phyloP scores from a whole-genome alignment of 2,329 filamentous ascomycete species.

The Cladophialophora chaetospira region DNA sequence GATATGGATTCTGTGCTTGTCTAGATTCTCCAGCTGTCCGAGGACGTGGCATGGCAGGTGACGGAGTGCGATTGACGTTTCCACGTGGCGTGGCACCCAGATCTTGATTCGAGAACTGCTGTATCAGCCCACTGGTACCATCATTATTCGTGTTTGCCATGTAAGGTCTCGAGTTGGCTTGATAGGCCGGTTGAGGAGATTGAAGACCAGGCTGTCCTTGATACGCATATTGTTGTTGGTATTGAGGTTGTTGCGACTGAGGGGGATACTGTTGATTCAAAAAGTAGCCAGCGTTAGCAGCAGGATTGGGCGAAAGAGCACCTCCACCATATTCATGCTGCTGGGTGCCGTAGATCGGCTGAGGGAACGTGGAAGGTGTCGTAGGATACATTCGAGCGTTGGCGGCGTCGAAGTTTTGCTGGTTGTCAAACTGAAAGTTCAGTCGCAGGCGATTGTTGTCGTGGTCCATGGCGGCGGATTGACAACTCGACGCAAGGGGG shows the following conservation, averaged over 20 bases:
- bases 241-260: conserved; percentile 54
- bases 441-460: conserved; percentile 59
- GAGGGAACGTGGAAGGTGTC: conserved; percentile 93
- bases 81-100: conserved; percentile 72
- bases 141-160: conserved; percentile 66
- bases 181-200: conserved; percentile 58
- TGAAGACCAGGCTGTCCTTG: conserved; percentile 58
- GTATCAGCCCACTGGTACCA: conserved; percentile 84
- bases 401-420: conserved; percentile 61
- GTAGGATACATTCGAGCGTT: conserved; percentile 76
- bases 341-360: conserved; percentile 73
- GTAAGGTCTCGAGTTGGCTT: conserved; percentile 40
- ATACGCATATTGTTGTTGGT: conserved; percentile 56
- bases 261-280: conserved; percentile 59
- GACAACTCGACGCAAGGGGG: neutral
- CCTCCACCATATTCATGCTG: conserved; percentile 62
- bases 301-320: conserved; percentile 42
- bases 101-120: conserved; percentile 97
- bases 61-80: conserved; percentile 69
- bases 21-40: conserved; percentile 74
- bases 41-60: conserved; percentile 67
- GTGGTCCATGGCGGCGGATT: conserved; percentile 54
- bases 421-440: conserved; percentile 60
- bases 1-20: conserved; percentile 56
- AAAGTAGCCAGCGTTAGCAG: conserved; percentile 59